phyloP scores from a whole-genome alignment of 768 basidiomycete genomes.

The Trichaptum fuscoviolaceum region DNA sequence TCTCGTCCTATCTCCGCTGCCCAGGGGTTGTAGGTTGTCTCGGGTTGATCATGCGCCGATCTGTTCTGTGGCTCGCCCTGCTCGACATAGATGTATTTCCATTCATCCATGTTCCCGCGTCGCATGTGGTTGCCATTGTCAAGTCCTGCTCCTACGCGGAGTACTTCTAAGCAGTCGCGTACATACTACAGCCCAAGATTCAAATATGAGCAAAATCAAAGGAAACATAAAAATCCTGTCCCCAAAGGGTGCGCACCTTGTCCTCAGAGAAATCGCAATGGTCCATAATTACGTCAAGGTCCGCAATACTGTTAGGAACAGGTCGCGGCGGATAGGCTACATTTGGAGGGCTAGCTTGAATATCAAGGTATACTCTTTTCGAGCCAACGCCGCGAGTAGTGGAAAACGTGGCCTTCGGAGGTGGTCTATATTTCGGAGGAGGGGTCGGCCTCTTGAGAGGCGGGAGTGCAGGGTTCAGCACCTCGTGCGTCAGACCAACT shows the following conservation, averaged over 20 bases:
- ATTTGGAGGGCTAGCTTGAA: slow-evolving; percentile 53
- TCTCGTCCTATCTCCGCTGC: slow-evolving; percentile 17
- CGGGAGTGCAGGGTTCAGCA: slow-evolving; percentile 74
- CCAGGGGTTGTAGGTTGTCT: slow-evolving; percentile 22
- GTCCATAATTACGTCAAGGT: slow-evolving; percentile 88
- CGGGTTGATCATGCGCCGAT: slow-evolving; percentile 29
- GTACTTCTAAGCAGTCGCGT: slow-evolving; percentile 93
- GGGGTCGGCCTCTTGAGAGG: slow-evolving; percentile 40
- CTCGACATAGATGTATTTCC: slow-evolving; percentile 88
- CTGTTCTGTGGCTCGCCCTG: slow-evolving; percentile 34
- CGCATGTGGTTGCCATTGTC: slow-evolving; percentile 75
- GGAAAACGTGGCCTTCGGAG: slow-evolving; percentile 42
- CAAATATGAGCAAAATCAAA: slow-evolving; percentile 12
- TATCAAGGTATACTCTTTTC: slow-evolving; percentile 70
- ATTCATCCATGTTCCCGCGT: slow-evolving; percentile 71
- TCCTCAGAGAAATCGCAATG: slow-evolving; percentile 85
- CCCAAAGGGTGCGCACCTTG: slow-evolving; percentile 43
- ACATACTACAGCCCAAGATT: slow-evolving; percentile 60
- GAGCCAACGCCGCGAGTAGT: slow-evolving; percentile 71
- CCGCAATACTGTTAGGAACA: slow-evolving; percentile 75
- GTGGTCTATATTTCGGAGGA: slow-evolving; percentile 43
- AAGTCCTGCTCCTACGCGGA: slow-evolving; percentile 85
- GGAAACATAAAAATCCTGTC: not conserved
- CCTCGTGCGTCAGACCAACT: slow-evolving; percentile 48
- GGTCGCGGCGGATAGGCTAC: slow-evolving; percentile 88